Evolutionary conservation across 2,329 filamentous ascomycete genomes (phyloP).

Genomic region (Alternaria gansuensis): DNA sequence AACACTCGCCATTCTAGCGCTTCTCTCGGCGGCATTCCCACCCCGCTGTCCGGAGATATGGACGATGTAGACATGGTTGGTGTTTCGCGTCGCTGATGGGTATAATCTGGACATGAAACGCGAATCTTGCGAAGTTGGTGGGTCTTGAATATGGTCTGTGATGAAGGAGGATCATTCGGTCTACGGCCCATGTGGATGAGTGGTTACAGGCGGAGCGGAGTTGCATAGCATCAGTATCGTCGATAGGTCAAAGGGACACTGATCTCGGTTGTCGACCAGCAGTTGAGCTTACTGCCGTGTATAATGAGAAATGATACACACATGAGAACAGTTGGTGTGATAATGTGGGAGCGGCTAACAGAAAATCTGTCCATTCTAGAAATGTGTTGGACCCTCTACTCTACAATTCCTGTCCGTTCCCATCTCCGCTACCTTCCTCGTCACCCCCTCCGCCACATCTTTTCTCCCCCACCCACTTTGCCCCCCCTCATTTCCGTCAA

Average conservation of each 20-base stretch:
- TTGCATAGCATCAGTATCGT: background rate
- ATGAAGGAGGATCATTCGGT: background rate
- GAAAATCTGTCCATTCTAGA: no score
- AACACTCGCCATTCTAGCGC: background rate
- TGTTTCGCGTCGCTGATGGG: background rate
- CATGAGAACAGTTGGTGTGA: background rate
- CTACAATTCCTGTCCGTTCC: fast-evolving
- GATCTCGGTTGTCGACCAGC: background rate
- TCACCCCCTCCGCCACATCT: background rate
- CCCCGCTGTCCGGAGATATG: background rate
- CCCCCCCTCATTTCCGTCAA: no score
- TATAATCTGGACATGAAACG: background rate
- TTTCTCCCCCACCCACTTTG: background rate
- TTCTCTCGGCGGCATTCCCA: background rate
- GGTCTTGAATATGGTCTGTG: no score
- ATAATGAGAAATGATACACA: background rate
- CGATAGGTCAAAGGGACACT: no score
- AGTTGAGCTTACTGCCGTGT: background rate
- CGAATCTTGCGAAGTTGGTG: background rate
- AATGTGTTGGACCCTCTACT: no score
- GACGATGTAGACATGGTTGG: background rate
- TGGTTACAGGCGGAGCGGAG: background rate
- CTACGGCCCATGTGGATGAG: no score
- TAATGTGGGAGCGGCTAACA: no score
- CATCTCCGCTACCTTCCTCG: background rate